Base-by-base conservation (phyloP, 2,329 filamentous ascomycete genomes). In the Paracorniculantispora psalliotae region DNA sequence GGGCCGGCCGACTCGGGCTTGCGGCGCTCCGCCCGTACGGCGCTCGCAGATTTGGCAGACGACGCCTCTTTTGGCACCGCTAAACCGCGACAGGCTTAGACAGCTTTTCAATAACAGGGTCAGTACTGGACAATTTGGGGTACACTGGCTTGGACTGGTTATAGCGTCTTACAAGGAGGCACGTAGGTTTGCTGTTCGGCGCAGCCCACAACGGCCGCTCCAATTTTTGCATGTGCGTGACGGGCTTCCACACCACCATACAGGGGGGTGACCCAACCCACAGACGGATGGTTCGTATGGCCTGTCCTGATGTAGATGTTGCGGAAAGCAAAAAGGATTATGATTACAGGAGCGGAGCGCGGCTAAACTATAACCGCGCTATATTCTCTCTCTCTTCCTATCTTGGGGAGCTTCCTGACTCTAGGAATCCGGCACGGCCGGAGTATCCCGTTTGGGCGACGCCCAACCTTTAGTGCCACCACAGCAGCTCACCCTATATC, bases 1-100 rank as follows among this genome's bases (percentile, higher is more conserved):
- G 67, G 64, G 63, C 63, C 39, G 50, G 57, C 50, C 50, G 43
- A 39, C 41, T 59, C 55, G 55, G 47, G 21, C 35, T n/a, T 21
- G 33, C 54, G 35, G 35, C 33, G 37, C 43, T 44, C 53, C 43
- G 41, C n/a, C 7, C n/a, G 30, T 47, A 8, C 44, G 17, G n/a
- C 13, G 25, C 25, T 4, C 23, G 23, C 44, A 23, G 12, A 17
- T 2, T 3, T 19, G 15, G 19, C 19, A 44, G 15, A 12, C 19
- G 13, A 8, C 9, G 37, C 23, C 33, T 37, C 33, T 37, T 37
- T 37, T 37, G 12, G 33, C 12, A 28, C n/a, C n/a, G 23, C 13
- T 26, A 26, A 15, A 17, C n/a, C 35, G 33, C 17, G 12, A 9
- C 4, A 13, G 33, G 33, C 17, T 12, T 37, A 37, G 33, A 15